Conservation (phyloP, 2,329 filamentous ascomycete species). For the Dactylellina drechsleri region DNA sequence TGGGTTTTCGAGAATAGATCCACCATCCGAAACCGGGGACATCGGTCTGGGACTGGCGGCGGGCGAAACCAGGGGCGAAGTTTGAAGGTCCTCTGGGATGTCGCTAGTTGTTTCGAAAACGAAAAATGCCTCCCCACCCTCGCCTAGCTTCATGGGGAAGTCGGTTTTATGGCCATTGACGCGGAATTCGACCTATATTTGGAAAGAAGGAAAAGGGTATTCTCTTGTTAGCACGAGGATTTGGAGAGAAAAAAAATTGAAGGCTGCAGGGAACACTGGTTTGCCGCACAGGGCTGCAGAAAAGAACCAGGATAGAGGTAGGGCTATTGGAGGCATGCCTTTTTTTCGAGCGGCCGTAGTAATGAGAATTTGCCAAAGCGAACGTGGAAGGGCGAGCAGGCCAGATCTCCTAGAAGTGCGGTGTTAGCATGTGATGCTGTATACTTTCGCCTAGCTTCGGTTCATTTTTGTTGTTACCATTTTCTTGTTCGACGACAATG, state of each 20-base stretch:
- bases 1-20: conserved; percentile 62
- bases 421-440: conserved; percentile 29
- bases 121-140: conserved; percentile 98
- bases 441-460: neutral
- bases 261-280: neutral
- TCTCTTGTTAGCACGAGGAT: conserved; percentile 18
- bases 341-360: conserved; percentile 94
- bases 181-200: conserved; percentile 79
- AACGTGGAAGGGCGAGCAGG: conserved; percentile 97
- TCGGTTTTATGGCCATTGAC: conserved; percentile 93
- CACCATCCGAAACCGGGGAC: conserved; percentile 57
- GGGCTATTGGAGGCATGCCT: conserved; percentile 65
- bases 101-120: conserved; percentile 94
- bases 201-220: neutral
- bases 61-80: conserved; percentile 90
- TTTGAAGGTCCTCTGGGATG: conserved; percentile 93
- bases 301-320: conserved; percentile 4
- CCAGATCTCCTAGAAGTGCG: conserved; percentile 69
- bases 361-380: conserved; percentile 99
- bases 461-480: conserved; percentile 69
- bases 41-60: conserved; percentile 75
- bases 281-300: conserved; percentile 10
- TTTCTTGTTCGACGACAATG: conserved; percentile 95
- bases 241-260: neutral
- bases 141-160: conserved; percentile 97